Conservation (phyloP, 2,329 filamentous ascomycete species). For the Colletotrichum sp. region DNA sequence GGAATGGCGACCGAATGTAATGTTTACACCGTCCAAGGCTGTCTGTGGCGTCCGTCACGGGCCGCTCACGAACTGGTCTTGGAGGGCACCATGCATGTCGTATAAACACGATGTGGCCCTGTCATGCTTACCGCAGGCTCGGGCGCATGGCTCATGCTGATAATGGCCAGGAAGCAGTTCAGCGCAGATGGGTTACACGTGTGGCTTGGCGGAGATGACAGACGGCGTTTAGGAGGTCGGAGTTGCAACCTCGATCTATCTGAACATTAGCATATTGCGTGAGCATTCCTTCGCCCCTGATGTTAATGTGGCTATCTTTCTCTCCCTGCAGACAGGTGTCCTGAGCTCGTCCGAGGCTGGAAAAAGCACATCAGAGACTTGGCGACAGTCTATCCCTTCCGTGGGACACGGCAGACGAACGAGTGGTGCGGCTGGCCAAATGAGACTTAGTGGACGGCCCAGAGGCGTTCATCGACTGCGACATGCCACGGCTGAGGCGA, state of each 20-base stretch:
- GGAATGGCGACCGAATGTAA: not conserved
- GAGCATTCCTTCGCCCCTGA: not conserved
- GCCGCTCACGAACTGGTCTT: not conserved
- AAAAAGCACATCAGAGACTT: not conserved
- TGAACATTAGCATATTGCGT: not conserved
- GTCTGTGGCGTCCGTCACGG: conserved; percentile 5
- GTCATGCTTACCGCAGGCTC: not conserved
- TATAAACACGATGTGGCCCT: not conserved
- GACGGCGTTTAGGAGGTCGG: not conserved
- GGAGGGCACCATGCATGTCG: not conserved
- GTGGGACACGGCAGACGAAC: not conserved
- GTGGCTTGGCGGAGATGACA: not conserved
- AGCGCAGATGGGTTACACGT: not conserved
- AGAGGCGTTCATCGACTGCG: not conserved
- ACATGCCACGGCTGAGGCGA: not conserved
- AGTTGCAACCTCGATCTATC: not conserved
- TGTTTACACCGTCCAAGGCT: not conserved
- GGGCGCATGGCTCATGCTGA: not conserved
- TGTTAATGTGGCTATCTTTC: not conserved
- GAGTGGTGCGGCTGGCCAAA: not conserved
- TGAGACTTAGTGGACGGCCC: not conserved
- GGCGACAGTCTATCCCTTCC: not conserved
- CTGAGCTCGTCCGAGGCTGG: not conserved
- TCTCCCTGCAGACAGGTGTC: not conserved
- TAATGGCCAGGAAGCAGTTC: not conserved